Base-by-base conservation (phyloP, 106 monocot genomes). In the Iris macrosiphon region DNA sequence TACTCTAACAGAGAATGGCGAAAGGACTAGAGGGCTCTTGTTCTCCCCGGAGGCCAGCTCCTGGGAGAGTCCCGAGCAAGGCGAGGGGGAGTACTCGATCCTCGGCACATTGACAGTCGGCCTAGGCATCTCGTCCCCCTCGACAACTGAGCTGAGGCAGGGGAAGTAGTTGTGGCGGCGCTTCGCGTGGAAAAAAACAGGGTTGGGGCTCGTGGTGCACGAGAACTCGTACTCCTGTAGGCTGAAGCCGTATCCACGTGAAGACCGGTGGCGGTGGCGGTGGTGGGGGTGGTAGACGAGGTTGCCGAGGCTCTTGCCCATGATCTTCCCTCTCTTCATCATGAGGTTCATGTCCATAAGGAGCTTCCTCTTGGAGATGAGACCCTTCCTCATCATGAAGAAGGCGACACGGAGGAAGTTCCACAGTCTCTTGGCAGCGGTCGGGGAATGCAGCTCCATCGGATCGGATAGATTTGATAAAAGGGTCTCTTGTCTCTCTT, bases 181-280 rank as follows among this genome's bases (percentile, higher is more conserved):
- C 48, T 50, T 70, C 9, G 45, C 9, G 34, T 62, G 49, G 49
- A 52, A 51, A 19, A 67, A 62, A 40, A 47, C 49, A 4, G 71
- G 72, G 25, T 47, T 60, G 12, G 81, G 81, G 58, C 40, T 81
- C 59, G 68, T 68, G 59, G 40, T 76, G 68, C 81, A 81, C 4
- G 80, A 80, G 75, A 74, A 80, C 66, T 80, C 80, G 52, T 80
- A 80, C 21, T 75, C 75, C 21, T 29, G 53, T 8, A 53, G 29
- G 35, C 50, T 44, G 52, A 61, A 57, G 14, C 67, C 53, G 6
- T 22, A 8, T 29, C 60, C 32, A 43, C 13, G 47, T 11, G 52
- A 60, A 23, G 22, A 5, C 0, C 15, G 26, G 25, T 4, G 11
- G 1, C 25, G 27, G 52, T 14, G 45, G 53, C 31, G 44, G 59